These are phyloP conservation scores for Xylaria sp. DNA, from an alignment of 2,329 filamentous ascomycete genomes.

Conservation along the genomic window DNA sequence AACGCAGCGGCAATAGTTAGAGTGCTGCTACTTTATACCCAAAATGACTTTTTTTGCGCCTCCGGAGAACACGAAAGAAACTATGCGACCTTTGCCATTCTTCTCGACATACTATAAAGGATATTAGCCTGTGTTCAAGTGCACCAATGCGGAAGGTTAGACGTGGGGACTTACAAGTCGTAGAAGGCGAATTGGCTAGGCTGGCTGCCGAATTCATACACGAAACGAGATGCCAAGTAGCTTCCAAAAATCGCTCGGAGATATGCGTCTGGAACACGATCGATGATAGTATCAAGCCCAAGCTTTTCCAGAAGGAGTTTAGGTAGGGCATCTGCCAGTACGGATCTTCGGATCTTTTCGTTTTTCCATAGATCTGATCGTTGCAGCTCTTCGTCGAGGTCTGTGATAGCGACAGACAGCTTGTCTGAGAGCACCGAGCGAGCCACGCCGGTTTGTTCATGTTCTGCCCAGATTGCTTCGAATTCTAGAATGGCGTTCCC, in stretches of 20 bases:
- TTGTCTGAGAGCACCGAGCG: slow-evolving; percentile 92
- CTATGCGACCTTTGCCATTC: slow-evolving; percentile 62
- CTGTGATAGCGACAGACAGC: slow-evolving; percentile 92
- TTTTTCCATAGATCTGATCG: slow-evolving; percentile 92
- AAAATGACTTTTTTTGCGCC: slow-evolving; percentile 27
- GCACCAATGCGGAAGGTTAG: background rate
- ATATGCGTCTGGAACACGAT: slow-evolving; percentile 90
- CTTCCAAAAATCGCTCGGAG: slow-evolving; percentile 95
- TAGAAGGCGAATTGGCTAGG: slow-evolving; percentile 99
- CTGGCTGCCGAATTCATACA: slow-evolving; percentile 92
- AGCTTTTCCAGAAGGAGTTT: slow-evolving; percentile 87
- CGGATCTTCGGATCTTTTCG: slow-evolving; percentile 76
- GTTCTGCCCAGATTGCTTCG: slow-evolving; percentile 97
- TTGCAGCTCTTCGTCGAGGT: slow-evolving; percentile 94
- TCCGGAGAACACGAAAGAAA: background rate
- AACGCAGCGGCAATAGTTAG: background rate
- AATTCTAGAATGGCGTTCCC: slow-evolving; percentile 94
- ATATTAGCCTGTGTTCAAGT: slow-evolving; percentile 46
- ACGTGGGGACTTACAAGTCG: slow-evolving; percentile 78
- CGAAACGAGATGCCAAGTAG: slow-evolving; percentile 93
- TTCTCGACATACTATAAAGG: slow-evolving; percentile 68
- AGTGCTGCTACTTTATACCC: slow-evolving; percentile 10
- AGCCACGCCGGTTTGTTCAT: slow-evolving; percentile 80
- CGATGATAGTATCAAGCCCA: slow-evolving; percentile 86
- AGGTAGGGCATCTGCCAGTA: slow-evolving; percentile 87